Evolutionary conservation across 2,329 filamentous ascomycete species (phyloP), one percentile per base, ranked within the genome.

Genomic region (Chaetomium globosum): DNA sequence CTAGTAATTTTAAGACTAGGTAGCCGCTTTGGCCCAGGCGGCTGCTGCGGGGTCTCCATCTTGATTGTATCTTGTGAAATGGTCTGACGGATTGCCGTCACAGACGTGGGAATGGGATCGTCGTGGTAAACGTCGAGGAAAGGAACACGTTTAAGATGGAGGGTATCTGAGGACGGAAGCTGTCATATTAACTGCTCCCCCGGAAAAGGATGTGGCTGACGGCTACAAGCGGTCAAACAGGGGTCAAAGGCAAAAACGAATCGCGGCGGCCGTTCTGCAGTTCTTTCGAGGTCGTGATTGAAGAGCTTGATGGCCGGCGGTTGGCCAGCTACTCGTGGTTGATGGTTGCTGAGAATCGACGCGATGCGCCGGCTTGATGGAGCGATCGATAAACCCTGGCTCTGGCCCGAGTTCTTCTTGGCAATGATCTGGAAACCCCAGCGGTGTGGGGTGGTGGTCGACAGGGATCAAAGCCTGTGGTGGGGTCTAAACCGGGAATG

Each of bases 1-100:
- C 36, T 65, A 23, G 49, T 68, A 43, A 71, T 63, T 31, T 71
- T 71, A 21, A 71, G 61, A 31, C 64, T 71, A 23, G 65, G 65
- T 2, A 70, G 57, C 64, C 61, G 57, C 62, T 67, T 70, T 2
- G 59, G 59, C 31, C 64, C 61, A 36, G 60, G 64, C 12, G 67
- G 65, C 23, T 61, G 62, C 21, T 53, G 68, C 16, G 64, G 53
- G n/a, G 64, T 55, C 7, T 70, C 66, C 70, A 71, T 71, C 23
- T 30, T 66, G 7, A 52, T 13, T 16, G 54, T 12, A 31, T 48
- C 30, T 55, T 16, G 30, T 31, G 19, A n/a, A 5, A 16, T 1
- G 16, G 23, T 31, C n/a, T 1, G 8, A 55, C 10, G 30, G 13
- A 13, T 28, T 8, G 10, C 23, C 13, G 16, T 43, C 33, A 16